A percentile compares a stretch with the other conserved stretches of the same genome.
phyloP scores from a whole-genome alignment of 345 rosid genomes.

The Aethionema arabicum region DNA sequence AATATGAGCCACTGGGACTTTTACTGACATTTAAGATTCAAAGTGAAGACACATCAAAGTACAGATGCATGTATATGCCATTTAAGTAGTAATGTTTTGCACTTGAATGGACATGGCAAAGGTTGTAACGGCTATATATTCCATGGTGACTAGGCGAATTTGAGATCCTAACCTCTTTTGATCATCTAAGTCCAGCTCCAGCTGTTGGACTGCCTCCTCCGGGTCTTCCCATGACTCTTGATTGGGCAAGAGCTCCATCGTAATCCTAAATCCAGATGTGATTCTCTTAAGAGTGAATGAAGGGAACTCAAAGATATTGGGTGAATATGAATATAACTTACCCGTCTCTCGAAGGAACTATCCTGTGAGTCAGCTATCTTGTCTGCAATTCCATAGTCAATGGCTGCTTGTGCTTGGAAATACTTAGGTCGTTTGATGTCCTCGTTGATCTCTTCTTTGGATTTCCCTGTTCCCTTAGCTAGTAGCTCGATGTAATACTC shows the following conservation, averaged over 20 bases:
- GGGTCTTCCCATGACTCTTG: conserved; percentile 60
- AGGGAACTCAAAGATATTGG: conserved; percentile 18
- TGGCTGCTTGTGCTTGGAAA: conserved; percentile 66
- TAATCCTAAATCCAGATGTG: conserved; percentile 51
- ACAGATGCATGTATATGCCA: too few species aligned
- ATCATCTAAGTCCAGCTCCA: conserved; percentile 59
- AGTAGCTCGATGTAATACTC: conserved; percentile 68
- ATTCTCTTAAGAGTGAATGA: conserved; percentile 21
- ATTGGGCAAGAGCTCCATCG: conserved; percentile 59
- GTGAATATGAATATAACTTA: conserved; percentile 25
- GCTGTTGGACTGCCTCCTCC: conserved; percentile 59
- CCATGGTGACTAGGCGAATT: conserved; percentile 21
- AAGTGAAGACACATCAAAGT: too few species aligned
- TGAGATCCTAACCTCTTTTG: conserved; percentile 9
- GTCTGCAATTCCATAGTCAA: conserved; percentile 88
- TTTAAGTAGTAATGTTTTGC: too few species aligned
- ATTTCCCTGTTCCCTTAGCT: conserved; percentile 73
- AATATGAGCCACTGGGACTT: too few species aligned
- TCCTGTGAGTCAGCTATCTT: conserved; percentile 61
- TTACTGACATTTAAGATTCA: too few species aligned
- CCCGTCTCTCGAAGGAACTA: conserved; percentile 61
- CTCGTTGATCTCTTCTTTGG: conserved; percentile 70
- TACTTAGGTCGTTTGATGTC: conserved; percentile 72
- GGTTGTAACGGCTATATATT: conserved; percentile 31
- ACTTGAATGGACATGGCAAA: neutral